A percentile compares a stretch with the other conserved stretches of the same genome.
Conservation (phyloP, 768 basidiomycete species). For the Mrakia gelida region DNA sequence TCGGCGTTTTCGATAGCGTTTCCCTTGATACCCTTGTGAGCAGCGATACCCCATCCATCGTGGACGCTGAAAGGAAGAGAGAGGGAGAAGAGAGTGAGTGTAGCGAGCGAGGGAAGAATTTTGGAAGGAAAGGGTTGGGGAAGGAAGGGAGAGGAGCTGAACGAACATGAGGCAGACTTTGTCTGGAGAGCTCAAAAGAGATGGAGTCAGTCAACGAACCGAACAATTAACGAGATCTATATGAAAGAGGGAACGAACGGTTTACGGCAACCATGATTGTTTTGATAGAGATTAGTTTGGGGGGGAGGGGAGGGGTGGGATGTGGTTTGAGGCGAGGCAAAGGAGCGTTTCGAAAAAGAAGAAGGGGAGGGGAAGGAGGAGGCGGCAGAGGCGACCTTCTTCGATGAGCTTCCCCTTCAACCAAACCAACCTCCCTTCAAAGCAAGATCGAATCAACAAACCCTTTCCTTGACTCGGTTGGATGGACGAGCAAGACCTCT, state of each 20-base stretch:
- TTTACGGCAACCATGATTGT: conserved; percentile 20
- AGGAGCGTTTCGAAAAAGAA: not conserved
- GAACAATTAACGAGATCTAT: not conserved
- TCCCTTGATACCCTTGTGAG: conserved; percentile 60
- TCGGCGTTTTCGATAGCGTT: conserved; percentile 80
- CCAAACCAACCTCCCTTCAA: not conserved
- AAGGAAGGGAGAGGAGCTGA: conserved; percentile 1
- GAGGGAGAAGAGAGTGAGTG: not conserved
- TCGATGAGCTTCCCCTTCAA: not conserved
- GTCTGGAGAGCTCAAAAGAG: conserved; percentile 43
- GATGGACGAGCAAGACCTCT: conserved; percentile 13
- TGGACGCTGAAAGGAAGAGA: conserved; percentile 55
- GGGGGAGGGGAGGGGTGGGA: not conserved
- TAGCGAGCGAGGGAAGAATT: not conserved
- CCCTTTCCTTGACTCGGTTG: not conserved
- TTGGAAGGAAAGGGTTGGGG: not conserved
- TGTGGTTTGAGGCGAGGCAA: no score
- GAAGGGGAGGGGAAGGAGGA: not conserved
- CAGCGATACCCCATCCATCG: conserved; percentile 89
- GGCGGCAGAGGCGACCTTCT: no score
- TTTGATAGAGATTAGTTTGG: not conserved
- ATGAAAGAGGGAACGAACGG: not conserved
- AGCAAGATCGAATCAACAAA: not conserved
- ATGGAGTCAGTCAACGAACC: not conserved
- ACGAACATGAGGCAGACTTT: conserved; percentile 87